A percentile compares a stretch with the other conserved stretches of the same genome.
These are phyloP conservation scores for Chytriomyces hyalinus DNA, from an alignment of 192 early-diverging fungal genomes.

Conservation along the genomic window DNA sequence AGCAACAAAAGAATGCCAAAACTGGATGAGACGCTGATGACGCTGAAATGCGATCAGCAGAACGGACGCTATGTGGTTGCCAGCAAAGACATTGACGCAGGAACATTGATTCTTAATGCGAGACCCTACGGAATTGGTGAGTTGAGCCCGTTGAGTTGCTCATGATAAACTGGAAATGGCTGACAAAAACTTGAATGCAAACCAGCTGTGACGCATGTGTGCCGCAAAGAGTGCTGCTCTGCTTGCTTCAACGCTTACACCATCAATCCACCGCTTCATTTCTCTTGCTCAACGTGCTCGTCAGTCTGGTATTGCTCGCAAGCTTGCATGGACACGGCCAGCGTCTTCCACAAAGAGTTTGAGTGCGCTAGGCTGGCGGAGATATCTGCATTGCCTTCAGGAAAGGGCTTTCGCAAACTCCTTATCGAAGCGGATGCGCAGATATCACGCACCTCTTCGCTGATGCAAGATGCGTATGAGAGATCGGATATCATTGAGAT, in stretches of 20 bases:
- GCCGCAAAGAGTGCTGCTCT: not conserved
- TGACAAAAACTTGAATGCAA: too few species aligned
- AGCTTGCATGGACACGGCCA: not conserved
- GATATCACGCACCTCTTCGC: too few species aligned
- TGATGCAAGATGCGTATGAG: too few species aligned
- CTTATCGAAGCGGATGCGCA: too few species aligned
- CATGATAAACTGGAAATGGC: too few species aligned
- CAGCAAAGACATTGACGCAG: not conserved
- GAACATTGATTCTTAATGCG: not conserved
- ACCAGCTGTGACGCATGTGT: not conserved
- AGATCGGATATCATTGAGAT: not conserved
- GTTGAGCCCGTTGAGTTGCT: too few species aligned
- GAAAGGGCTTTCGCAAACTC: too few species aligned
- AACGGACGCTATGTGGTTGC: slow-evolving; percentile 16
- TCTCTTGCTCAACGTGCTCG: not conserved
- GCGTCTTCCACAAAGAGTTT: not conserved
- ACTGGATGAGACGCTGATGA: too few species aligned
- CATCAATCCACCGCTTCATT: not conserved
- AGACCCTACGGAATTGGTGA: not conserved
- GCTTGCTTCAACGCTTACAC: not conserved
- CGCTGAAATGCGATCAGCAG: too few species aligned
- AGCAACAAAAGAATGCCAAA: too few species aligned
- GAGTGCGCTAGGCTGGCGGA: not conserved
- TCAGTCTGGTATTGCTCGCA: not conserved
- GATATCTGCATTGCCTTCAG: too few species aligned